Evolutionary conservation across 345 rosid genomes (phyloP), one percentile per base, ranked within the genome.

Genomic region (Syzygium grande): DNA sequence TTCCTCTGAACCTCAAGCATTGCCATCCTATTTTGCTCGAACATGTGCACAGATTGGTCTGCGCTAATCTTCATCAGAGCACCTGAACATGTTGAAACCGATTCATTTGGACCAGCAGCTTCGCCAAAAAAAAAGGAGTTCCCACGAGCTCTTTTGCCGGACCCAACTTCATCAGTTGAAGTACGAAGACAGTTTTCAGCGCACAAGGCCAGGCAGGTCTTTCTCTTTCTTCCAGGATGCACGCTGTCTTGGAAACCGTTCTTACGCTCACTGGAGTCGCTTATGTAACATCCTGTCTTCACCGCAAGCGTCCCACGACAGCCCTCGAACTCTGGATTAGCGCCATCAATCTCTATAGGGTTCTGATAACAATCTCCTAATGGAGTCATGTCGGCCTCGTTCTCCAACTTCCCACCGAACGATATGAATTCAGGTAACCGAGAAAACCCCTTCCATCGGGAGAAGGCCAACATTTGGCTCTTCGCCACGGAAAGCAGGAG

Each of bases 401-500:
- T 87, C 90, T 93, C 95, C 84, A 89, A 86, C 88, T 91, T 87
- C 34, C 93, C 93, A 49, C 86, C 88, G 56, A 93, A 91, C 41
- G 90, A 58, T 90, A 88, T 91, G 86, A 94, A 90, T 91, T 92
- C 93, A 5, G 97, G 97, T 84, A 96, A 93, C 41, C 89, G 89
- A 34, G 89, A 54, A 87, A 89, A 92, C 65, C 97, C 97, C 91
- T 93, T 97, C 97, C 95, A 95, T 46, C 90, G 93, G 89, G 87
- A 87, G 89, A 94, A 95, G 84, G 97, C 95, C 88, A 92, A 90
- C 87, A 96, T 84, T 85, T 91, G 95, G 86, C 98, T 94, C 88
- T 89, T 89, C 38, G 90, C 88, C 52, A 89, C 92, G 15, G 87
- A 91, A 84, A 93, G 86, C 87, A 93, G 92, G 91, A 96, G 91